phyloP scores from a whole-genome alignment of 208 protist species.

The Leishmania tropica region DNA sequence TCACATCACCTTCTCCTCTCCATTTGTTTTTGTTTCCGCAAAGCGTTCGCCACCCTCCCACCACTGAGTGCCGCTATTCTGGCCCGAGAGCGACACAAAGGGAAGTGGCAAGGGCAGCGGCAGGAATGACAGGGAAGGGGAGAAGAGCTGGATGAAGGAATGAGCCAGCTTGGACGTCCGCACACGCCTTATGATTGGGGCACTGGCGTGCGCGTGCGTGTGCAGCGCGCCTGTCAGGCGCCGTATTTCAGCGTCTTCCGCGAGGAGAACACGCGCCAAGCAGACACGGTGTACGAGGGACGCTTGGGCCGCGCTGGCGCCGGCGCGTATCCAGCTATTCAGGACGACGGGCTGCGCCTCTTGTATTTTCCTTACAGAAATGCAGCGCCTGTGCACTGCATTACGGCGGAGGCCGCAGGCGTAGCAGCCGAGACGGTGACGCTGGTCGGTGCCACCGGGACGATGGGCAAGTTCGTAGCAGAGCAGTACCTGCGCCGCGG shows the following conservation, averaged over 20 bases:
- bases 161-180: conserved; percentile 3
- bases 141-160: neutral
- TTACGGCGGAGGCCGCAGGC: neutral
- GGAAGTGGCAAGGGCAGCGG: neutral
- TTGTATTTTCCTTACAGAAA: conserved; percentile 55
- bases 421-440: conserved; percentile 32
- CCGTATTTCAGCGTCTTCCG: conserved; percentile 68
- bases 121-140: neutral
- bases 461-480: conserved; percentile 62
- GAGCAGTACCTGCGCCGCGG: conserved; percentile 70
- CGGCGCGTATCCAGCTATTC: conserved; percentile 9
- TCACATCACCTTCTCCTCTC: neutral
- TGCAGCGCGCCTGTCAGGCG: conserved; percentile 47
- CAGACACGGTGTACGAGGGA: conserved; percentile 26
- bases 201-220: conserved; percentile 40
- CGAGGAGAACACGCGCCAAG: conserved; percentile 69
- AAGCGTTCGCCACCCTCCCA: neutral
- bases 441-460: conserved; percentile 55
- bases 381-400: conserved; percentile 12
- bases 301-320: neutral
- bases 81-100: too few species aligned
- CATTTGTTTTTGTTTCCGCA: neutral
- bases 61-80: neutral
- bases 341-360: conserved; percentile 32
- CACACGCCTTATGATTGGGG: conserved; percentile 33